Evolutionary conservation across 1,284 basidiomycete genomes (phyloP).

Genomic region (Rhodotorula sp.): DNA sequence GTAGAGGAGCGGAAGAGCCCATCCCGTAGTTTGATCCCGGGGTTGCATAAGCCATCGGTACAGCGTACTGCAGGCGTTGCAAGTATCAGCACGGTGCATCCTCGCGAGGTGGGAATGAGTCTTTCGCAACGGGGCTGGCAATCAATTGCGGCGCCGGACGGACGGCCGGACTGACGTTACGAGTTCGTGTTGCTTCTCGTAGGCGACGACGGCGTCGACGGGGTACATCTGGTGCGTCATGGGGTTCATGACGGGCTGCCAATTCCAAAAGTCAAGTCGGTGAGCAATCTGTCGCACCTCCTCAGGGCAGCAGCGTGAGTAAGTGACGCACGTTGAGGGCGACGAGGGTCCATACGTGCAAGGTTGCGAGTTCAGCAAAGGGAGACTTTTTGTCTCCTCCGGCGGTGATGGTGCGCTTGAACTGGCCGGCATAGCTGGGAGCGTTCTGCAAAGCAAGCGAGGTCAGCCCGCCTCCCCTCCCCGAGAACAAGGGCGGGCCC

Average conservation of each 20-base stretch:
- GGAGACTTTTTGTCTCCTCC: not conserved
- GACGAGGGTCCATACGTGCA: constrained; percentile 25
- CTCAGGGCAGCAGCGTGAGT: too few relatives aligned
- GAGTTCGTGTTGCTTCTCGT: constrained; percentile 20
- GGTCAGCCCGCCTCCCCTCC: too few relatives aligned
- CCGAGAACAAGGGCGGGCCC: too few relatives aligned
- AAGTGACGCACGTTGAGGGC: constrained; percentile 19
- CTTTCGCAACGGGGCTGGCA: not conserved
- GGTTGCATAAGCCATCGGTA: constrained; percentile 40
- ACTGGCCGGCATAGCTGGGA: constrained; percentile 6
- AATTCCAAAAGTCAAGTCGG: not conserved
- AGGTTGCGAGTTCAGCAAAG: constrained; percentile 28
- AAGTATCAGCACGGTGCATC: not conserved
- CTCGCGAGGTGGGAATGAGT: not conserved
- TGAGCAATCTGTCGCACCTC: not conserved
- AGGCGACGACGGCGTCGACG: constrained; percentile 7
- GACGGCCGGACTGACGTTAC: constrained; percentile 10
- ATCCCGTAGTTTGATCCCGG: constrained; percentile 30
- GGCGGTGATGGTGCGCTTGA: constrained; percentile 4
- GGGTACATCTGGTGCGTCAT: not conserved
- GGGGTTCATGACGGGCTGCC: constrained; percentile 2
- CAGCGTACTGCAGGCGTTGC: constrained; percentile 26
- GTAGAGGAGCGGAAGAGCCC: constrained; percentile 43
- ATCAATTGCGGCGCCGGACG: too few relatives aligned
- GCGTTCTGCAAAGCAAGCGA: not conserved